phyloP scores from a whole-genome alignment of 2,329 filamentous ascomycete genomes.

The Cryphonectria radicalis region DNA sequence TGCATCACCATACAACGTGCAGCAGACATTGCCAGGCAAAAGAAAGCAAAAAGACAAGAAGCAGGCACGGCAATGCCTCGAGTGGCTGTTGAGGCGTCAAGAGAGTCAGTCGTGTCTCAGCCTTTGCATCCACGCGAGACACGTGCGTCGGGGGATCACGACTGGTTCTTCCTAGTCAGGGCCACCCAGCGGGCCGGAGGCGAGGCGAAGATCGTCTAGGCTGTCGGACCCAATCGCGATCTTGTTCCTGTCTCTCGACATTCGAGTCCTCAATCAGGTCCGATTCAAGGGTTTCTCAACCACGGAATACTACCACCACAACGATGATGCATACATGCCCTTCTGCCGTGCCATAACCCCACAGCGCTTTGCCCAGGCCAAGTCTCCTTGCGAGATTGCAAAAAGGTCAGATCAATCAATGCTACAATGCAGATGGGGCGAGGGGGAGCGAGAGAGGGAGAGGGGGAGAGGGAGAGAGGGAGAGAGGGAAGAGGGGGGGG shows the following conservation, averaged over 20 bases:
- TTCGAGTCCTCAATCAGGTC: background rate
- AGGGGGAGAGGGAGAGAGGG: too few relatives aligned
- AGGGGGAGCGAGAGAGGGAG: background rate
- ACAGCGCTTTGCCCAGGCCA: background rate
- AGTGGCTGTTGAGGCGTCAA: background rate
- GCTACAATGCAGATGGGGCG: background rate
- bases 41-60: background rate
- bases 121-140: background rate
- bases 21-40: background rate
- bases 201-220: background rate
- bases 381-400: conserved; percentile 7
- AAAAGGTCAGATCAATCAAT: background rate
- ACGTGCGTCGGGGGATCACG: background rate
- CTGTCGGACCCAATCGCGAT: conserved; percentile 3
- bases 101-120: background rate
- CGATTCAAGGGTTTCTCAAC: background rate
- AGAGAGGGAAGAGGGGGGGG: too few relatives aligned
- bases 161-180: background rate
- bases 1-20: background rate
- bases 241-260: background rate
- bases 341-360: background rate
- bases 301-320: background rate
- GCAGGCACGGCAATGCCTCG: background rate
- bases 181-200: conserved; percentile 8
- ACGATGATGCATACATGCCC: background rate